Base-by-base conservation (phyloP, 1,139 yeast genomes). In the Kodamaea suecica region DNA sequence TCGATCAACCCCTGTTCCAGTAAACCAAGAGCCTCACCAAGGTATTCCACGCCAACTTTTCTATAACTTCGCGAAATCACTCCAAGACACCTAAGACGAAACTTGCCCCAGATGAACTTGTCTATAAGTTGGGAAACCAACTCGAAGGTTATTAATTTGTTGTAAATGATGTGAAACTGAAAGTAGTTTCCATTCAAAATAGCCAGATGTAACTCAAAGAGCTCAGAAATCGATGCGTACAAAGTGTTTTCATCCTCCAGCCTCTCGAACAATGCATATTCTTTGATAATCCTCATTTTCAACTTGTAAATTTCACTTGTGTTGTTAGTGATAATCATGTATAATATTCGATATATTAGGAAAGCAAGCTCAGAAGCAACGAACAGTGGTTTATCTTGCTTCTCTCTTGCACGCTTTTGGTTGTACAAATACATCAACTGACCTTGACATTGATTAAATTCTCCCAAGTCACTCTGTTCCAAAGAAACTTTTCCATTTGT, bases 371-470 rank as follows among this genome's bases (percentile, higher is more conserved):
- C 70, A 15, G 44, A 39, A 3, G 47, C 44, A 27, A 48, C 48
- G 36, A 49, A 55, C 21, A 19, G 21, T 6, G 21, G 21, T 19
- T 19, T 19, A 6, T 6, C 8, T 10, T 34, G 34, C 16, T 33
- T 25, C n/a, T 35, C 37, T 29, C 39, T 37, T 5, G 38, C 41
- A 17, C 50, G 29, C 29, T 37, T 43, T 25, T 39, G 43, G 27
- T 68, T 73, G 53, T 83, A 88, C 17, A 84, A 59, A 28, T 75
- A 67, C 43, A 76, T 78, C 33, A 90, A 62, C 50, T 88, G 88
- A 12, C 95, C 80, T 55, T 85, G 95, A 55, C 98, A 92, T 55
- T 92, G 97, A 58, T 92, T 92, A 58, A 84, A 90, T 54, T 92
- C 98, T 5, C 97, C 97, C 46, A 90, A 61, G 57, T 92, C 98